phyloP scores from a whole-genome alignment of 495 filamentous ascomycete species.

The Trichoderma asperelloides region DNA sequence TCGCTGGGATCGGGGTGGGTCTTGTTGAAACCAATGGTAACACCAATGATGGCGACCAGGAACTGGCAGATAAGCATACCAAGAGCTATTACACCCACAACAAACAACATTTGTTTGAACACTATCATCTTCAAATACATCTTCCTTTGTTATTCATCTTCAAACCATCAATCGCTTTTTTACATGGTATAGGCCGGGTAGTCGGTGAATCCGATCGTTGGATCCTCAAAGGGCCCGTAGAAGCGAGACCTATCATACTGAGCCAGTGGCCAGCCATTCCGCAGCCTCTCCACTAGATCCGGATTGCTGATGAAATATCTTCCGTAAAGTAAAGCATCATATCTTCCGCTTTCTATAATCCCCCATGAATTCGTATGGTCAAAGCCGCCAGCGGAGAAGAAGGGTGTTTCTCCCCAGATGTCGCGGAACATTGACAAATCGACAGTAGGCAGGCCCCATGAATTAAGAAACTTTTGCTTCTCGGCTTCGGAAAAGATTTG shows the following conservation, averaged over 20 bases:
- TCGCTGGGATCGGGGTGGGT: slow-evolving; percentile 9
- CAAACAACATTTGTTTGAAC: too few species aligned
- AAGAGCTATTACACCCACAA: slow-evolving; percentile 30
- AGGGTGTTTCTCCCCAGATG: slow-evolving; percentile 16
- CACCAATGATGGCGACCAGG: slow-evolving; percentile 51
- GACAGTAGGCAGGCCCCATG: slow-evolving; percentile 7
- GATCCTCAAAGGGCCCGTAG: slow-evolving; percentile 29
- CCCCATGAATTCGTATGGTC: slow-evolving; percentile 22
- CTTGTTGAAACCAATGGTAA: slow-evolving; percentile 31
- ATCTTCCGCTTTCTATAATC: slow-evolving; percentile 41
- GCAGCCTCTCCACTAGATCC: slow-evolving; percentile 52
- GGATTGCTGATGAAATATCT: slow-evolving; percentile 57
- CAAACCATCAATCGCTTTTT: too few species aligned
- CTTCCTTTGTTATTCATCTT: too few species aligned
- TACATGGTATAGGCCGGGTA: neutral
- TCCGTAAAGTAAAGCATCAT: slow-evolving; percentile 45
- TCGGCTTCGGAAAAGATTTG: slow-evolving; percentile 36
- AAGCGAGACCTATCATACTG: slow-evolving; percentile 49
- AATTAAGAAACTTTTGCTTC: slow-evolving; percentile 30
- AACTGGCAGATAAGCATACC: slow-evolving; percentile 64
- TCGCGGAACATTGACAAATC: slow-evolving; percentile 9
- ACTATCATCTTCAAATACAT: too few species aligned
- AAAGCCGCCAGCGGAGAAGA: slow-evolving; percentile 22
- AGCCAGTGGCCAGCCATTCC: slow-evolving; percentile 41
- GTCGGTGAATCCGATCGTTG: slow-evolving; percentile 1